Evolutionary conservation across 768 basidiomycete species (phyloP).

Genomic region (Pulveroboletus frians): DNA sequence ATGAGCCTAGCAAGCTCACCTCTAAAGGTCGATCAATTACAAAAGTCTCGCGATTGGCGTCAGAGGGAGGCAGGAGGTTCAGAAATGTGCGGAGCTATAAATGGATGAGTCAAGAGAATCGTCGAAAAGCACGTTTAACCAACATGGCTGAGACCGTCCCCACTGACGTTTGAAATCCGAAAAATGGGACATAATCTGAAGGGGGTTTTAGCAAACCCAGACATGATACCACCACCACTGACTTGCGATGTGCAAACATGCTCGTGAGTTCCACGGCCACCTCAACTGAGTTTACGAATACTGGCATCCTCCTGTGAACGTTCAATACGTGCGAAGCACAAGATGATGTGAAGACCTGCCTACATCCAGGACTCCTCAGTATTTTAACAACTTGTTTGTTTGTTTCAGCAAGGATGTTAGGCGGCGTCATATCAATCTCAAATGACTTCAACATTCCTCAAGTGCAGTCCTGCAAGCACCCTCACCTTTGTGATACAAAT

Average conservation of each 20-base stretch:
- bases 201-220: slow-evolving; percentile 4
- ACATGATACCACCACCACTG: slow-evolving; percentile 10
- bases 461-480: neutral
- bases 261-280: slow-evolving; percentile 74
- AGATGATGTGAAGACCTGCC: slow-evolving; percentile 39
- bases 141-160: slow-evolving; percentile 81
- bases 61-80: slow-evolving; percentile 85
- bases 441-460: slow-evolving; percentile 1
- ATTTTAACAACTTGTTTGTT: slow-evolving; percentile 91
- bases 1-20: slow-evolving; percentile 35
- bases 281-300: slow-evolving; percentile 80
- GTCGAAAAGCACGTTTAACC: slow-evolving; percentile 12
- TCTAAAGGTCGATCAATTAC: slow-evolving; percentile 74
- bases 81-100: slow-evolving; percentile 78
- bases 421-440: slow-evolving; percentile 94
- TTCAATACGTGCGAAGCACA: neutral
- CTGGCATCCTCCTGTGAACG: slow-evolving; percentile 61
- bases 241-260: slow-evolving; percentile 72
- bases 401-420: slow-evolving; percentile 86
- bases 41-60: slow-evolving; percentile 78
- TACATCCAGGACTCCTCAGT: slow-evolving; percentile 86
- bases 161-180: slow-evolving; percentile 90
- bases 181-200: slow-evolving; percentile 84
- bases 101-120: slow-evolving; percentile 10
- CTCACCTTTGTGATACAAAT: slow-evolving; percentile 90